A percentile compares a stretch with the other conserved stretches of the same genome.
phyloP scores from a whole-genome alignment of 805 yeast genomes.

The Kregervanrija fluxuum region DNA sequence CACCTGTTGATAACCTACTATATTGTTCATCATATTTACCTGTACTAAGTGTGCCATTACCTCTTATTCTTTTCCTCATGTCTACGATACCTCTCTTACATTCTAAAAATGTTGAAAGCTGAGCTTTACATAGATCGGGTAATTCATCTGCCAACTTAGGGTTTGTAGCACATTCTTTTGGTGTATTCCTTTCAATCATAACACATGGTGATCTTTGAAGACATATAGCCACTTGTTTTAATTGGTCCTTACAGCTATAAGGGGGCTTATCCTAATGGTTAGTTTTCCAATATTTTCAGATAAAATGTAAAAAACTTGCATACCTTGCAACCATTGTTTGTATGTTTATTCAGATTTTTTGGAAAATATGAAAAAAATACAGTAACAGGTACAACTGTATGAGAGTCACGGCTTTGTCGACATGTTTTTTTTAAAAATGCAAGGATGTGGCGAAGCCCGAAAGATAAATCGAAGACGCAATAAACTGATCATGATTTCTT shows the following conservation, averaged over 20 bases:
- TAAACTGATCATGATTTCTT: no score
- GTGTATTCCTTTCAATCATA: conserved; percentile 79
- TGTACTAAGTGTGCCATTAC: conserved; percentile 88
- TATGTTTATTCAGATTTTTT: neutral
- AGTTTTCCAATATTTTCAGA: neutral
- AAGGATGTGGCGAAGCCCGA: no score
- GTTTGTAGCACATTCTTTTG: conserved; percentile 77
- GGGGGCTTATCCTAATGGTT: neutral
- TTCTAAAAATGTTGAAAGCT: conserved; percentile 78
- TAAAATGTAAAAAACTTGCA: conserved; percentile 14
- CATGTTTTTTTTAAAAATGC: no score
- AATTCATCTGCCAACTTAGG: conserved; percentile 69
- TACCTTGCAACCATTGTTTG: conserved; percentile 48
- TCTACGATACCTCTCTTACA: conserved; percentile 90
- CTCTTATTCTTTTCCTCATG: conserved; percentile 84
- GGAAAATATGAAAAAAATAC: no score
- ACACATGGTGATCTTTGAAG: conserved; percentile 96
- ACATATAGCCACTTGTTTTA: conserved; percentile 92
- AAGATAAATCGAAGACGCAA: no score
- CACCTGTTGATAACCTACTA: conserved; percentile 69
- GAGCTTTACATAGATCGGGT: conserved; percentile 84
- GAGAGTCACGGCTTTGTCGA: no score
- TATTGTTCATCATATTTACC: conserved; percentile 89
- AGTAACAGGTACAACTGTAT: no score
- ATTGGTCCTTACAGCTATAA: conserved; percentile 82